Evolutionary conservation across 192 early-diverging fungal species (phyloP).

Genomic region (Coemansia sp.): DNA sequence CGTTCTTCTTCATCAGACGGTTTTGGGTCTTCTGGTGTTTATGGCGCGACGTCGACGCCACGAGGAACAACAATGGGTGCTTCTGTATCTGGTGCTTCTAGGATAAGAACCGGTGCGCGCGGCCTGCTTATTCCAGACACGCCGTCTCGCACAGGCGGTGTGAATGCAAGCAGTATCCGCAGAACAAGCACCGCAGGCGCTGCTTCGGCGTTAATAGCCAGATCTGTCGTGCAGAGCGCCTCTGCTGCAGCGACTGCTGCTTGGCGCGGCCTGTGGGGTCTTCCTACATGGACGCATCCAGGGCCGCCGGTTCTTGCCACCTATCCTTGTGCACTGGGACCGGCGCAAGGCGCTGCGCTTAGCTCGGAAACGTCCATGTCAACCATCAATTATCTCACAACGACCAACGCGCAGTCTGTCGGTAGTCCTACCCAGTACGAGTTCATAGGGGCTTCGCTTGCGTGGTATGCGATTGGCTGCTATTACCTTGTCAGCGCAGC

Average conservation of each 20-base stretch:
- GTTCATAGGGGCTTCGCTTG: slow-evolving; percentile 50
- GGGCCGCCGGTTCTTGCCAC: slow-evolving; percentile 51
- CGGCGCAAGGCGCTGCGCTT: slow-evolving; percentile 23
- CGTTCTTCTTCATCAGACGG: not conserved
- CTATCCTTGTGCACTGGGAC: slow-evolving; percentile 48
- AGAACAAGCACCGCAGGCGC: slow-evolving; percentile 11
- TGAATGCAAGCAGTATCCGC: slow-evolving; percentile 8
- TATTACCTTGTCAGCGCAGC: slow-evolving; percentile 49
- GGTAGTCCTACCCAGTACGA: slow-evolving; percentile 49
- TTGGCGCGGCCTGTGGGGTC: slow-evolving; percentile 54
- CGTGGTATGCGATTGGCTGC: slow-evolving; percentile 56
- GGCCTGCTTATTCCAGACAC: slow-evolving; percentile 44
- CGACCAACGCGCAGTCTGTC: slow-evolving; percentile 35
- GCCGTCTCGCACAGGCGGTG: slow-evolving; percentile 19
- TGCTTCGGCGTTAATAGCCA: slow-evolving; percentile 9
- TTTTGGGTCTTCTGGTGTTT: not conserved
- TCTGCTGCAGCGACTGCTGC: slow-evolving; percentile 29
- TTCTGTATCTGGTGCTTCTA: slow-evolving; percentile 29
- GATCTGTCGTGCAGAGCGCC: slow-evolving; percentile 28
- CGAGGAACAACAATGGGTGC: slow-evolving; percentile 21
- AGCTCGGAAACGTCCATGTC: slow-evolving; percentile 34
- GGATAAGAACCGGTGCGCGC: slow-evolving; percentile 44
- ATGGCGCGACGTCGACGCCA: slow-evolving; percentile 19
- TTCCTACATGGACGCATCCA: slow-evolving; percentile 52
- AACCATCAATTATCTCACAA: slow-evolving; percentile 33